Evolutionary conservation across 2,329 filamentous ascomycete genomes (phyloP).

Genomic region (Claviceps arundinis): DNA sequence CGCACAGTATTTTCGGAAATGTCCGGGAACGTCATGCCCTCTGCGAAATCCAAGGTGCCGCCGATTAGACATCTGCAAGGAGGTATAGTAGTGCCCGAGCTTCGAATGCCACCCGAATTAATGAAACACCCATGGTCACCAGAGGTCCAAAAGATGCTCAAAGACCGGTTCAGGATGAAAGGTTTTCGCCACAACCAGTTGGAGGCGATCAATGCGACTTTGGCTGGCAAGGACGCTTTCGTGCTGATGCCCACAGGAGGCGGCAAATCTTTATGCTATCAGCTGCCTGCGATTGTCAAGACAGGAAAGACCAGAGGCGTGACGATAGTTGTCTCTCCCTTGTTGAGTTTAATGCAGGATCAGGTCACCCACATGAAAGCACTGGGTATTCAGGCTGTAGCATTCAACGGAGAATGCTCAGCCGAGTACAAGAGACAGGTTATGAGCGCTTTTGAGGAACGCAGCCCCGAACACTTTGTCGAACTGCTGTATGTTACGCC

Average conservation of each 20-base stretch:
- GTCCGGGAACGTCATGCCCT: conserved; percentile 30
- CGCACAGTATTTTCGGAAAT: conserved; percentile 32
- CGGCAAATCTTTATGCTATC: conserved; percentile 93
- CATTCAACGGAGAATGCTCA: conserved; percentile 68
- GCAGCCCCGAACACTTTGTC: conserved; percentile 59
- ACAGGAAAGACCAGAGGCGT: conserved; percentile 74
- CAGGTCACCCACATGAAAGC: conserved; percentile 73
- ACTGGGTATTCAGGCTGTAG: conserved; percentile 63
- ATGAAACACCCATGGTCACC: conserved; percentile 70
- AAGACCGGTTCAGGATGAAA: conserved; percentile 68
- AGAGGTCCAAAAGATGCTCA: conserved; percentile 70
- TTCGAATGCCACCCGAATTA: conserved; percentile 34
- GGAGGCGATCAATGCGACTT: conserved; percentile 88
- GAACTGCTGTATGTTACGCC: conserved; percentile 91
- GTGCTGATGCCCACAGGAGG: conserved; percentile 97
- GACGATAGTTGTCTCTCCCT: conserved; percentile 86
- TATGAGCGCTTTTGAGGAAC: conserved; percentile 47
- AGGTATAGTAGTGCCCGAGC: conserved; percentile 11
- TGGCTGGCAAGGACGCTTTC: conserved; percentile 79
- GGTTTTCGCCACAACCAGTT: conserved; percentile 87
- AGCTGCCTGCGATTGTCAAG: conserved; percentile 73
- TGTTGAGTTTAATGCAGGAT: conserved; percentile 94
- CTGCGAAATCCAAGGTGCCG: conserved; percentile 18
- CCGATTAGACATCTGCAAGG: conserved; percentile 18
- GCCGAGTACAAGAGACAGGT: conserved; percentile 51